phyloP scores from a whole-genome alignment of 106 monocot genomes.

The Triglochin maritima region DNA sequence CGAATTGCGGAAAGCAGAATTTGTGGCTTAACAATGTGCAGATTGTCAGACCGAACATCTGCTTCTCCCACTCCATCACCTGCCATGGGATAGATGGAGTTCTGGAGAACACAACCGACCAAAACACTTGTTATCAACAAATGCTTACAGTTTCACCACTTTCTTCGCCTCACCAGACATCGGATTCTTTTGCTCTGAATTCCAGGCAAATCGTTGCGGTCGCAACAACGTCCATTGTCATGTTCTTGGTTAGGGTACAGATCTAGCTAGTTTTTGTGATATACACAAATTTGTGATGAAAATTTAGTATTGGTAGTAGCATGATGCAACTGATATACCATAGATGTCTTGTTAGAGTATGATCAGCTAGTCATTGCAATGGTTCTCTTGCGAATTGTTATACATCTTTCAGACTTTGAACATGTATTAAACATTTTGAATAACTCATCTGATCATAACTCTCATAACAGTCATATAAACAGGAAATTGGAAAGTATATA shows the following conservation, averaged over 20 bases:
- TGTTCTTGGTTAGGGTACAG: background rate
- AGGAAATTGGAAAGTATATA: too few relatives aligned
- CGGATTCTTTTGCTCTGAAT: background rate
- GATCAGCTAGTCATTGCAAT: too few relatives aligned
- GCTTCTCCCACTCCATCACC: slow-evolving; percentile 28
- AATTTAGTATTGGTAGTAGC: too few relatives aligned
- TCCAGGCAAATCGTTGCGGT: background rate
- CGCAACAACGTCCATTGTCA: background rate
- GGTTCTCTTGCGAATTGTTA: too few relatives aligned
- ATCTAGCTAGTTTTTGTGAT: background rate
- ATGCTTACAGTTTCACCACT: background rate
- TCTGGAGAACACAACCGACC: background rate
- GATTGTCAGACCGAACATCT: slow-evolving; percentile 25
- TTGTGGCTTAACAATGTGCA: slow-evolving; percentile 37
- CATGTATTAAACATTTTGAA: too few relatives aligned
- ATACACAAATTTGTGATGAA: too few relatives aligned
- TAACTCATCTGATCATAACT: too few relatives aligned
- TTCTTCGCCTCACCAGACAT: background rate
- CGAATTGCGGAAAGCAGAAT: slow-evolving; percentile 3
- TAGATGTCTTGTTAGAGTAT: too few relatives aligned
- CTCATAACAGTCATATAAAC: too few relatives aligned
- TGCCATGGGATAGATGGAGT: slow-evolving; percentile 51
- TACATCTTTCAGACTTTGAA: too few relatives aligned
- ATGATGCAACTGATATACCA: too few relatives aligned
- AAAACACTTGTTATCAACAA: background rate